Evolutionary conservation across 2,329 filamentous ascomycete species (phyloP).

Genomic region (Epichloe typhina): DNA sequence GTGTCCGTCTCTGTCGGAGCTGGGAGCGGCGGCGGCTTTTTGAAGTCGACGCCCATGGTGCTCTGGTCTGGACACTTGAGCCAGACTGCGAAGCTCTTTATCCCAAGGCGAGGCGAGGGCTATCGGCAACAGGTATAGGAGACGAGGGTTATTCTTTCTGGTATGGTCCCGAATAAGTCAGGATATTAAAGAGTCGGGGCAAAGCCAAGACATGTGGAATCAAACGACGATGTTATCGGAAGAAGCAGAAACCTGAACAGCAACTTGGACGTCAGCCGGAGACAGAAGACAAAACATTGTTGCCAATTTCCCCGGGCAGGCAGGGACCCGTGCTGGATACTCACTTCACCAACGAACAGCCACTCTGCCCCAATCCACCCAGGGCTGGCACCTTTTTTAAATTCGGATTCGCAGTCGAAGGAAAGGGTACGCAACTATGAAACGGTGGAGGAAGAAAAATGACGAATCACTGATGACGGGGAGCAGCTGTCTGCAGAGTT

Average conservation of each 20-base stretch:
- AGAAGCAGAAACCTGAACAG: conserved; percentile 1
- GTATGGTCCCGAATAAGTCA: neutral
- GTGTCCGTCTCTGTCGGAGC: conserved; percentile 66
- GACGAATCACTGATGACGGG: neutral
- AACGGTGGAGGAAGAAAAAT: neutral
- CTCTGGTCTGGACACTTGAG: conserved; percentile 8
- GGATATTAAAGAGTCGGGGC: conserved; percentile 9
- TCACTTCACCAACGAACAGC: neutral
- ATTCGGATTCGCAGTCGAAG: neutral
- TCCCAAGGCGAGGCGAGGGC: neutral
- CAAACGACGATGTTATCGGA: conserved; percentile 7
- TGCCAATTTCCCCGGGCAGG: neutral
- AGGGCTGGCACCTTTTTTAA: neutral
- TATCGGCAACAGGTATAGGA: neutral
- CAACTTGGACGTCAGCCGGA: conserved; percentile 2
- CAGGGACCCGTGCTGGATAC: neutral
- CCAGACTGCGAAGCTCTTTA: neutral
- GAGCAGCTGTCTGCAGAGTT: neutral
- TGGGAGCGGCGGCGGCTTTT: conserved; percentile 50
- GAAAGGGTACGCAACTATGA: neutral
- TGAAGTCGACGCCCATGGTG: conserved; percentile 43
- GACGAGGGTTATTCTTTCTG: neutral
- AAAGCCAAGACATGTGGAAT: conserved; percentile 18
- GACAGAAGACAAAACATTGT: neutral
- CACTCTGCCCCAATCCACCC: neutral